Base-by-base conservation (phyloP, 495 filamentous ascomycete species). In the Penicillium tannophilum region DNA sequence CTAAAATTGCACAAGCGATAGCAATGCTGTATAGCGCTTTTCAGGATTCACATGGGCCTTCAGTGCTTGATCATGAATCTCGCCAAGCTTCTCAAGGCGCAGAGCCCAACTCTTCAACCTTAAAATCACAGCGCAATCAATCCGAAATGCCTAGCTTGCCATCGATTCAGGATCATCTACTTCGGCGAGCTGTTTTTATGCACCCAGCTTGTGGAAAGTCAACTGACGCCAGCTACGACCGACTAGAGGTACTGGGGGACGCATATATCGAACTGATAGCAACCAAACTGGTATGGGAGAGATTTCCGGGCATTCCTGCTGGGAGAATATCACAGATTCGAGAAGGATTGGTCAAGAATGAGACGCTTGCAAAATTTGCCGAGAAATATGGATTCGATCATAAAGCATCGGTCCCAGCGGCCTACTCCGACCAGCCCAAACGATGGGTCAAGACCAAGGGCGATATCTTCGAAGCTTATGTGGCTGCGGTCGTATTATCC, bases 401-500 rank as follows among this genome's bases (percentile, higher is more conserved):
- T 56, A 81, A 76, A 41, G 81, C 85, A 26, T 75, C 74, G 23
- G 76, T 87, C 16, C 83, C 82, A n/a, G 54, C 61, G 42, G 67
- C 73, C 58, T 71, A 73, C 41, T 63, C 63, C 3, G 69, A 71
- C 11, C 65, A 76, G 51, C 62, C 72, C 9, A 79, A 84, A 47
- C 81, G 81, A 58, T 79, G 81, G 60, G 81, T 76, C 30, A 97
- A 97, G 69, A 84, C 87, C 17, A 74, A 86, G 48, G 92, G 86
- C 9, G 92, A 97, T 70, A 81, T 97, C 9, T 93, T 97, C 66
- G 92, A 97, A 71, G 88, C 92, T 2, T 96, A 93, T 69, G 83
- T 92, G 10, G 92, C 90, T 19, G 92, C 89, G 12, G 68, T 90
- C 24, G 80, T 95, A 45, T 71, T 91, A 9, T 86, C 85, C 12